phyloP scores from a whole-genome alignment of 257 asterid genomes.

The Nicotiana undulata region DNA sequence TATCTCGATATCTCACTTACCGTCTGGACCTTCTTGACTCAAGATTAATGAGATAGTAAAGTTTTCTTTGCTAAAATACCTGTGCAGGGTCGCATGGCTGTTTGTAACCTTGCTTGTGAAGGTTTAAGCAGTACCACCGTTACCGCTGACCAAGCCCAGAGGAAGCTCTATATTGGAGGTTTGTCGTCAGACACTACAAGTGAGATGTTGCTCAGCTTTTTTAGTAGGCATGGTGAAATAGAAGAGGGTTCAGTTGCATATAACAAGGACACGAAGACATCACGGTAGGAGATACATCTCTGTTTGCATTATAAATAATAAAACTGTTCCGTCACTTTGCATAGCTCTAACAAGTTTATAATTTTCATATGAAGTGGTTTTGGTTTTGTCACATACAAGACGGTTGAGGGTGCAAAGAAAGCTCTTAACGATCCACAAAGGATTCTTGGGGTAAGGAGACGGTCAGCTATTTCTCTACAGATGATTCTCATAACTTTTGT shows the following conservation, averaged over 20 bases:
- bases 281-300: slow-evolving; percentile 43
- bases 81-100: slow-evolving; percentile 85
- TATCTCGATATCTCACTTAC: background rate
- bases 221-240: slow-evolving; percentile 59
- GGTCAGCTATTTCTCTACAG: background rate
- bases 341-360: slow-evolving; percentile 22
- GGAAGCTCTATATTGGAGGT: slow-evolving; percentile 76
- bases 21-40: background rate
- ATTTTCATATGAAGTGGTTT: slow-evolving; percentile 50
- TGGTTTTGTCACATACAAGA: slow-evolving; percentile 74
- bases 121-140: slow-evolving; percentile 35
- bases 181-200: slow-evolving; percentile 74
- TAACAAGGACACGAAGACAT: slow-evolving; percentile 65
- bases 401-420: slow-evolving; percentile 67
- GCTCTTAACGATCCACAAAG: slow-evolving; percentile 77
- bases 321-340: background rate
- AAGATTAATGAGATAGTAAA: background rate
- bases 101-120: slow-evolving; percentile 73
- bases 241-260: slow-evolving; percentile 95
- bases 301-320: slow-evolving; percentile 1
- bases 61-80: slow-evolving; percentile 6
- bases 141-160: slow-evolving; percentile 58
- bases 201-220: slow-evolving; percentile 63
- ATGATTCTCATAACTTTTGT: background rate
- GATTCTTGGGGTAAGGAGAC: slow-evolving; percentile 62